Base-by-base conservation (phyloP, 1,139 yeast species). In the Protomyces lactucae-debilis region DNA sequence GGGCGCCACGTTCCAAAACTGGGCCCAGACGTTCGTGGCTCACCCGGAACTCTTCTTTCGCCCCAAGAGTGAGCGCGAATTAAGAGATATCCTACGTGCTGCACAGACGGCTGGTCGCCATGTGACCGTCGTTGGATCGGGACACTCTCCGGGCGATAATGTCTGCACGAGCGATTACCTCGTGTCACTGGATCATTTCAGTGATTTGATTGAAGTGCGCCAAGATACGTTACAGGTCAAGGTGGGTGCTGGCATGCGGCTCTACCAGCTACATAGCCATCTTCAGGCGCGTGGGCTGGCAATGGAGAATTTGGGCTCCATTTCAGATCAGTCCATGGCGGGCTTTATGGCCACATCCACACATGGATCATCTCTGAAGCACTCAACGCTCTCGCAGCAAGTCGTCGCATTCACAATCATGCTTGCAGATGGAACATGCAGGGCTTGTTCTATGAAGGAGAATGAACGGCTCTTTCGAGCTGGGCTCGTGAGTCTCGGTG, bases 261-360 rank as follows among this genome's bases (percentile, higher is more conserved):
- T 93, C n/a, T 86, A 79, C 73, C 87, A 90, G 73, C 78, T 93
- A 72, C 91, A 89, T 73, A 84, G 84, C 12, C 80, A 81, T 67
- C 79, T 92, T 67, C 86, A 84, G 48, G 69, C 77, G 16, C 80
- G 83, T 69, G 85, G 87, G 0, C 82, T 89, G 69, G 96, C 97
- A 3, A 79, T 93, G 67, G 98, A 93, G 76, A 92, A 88, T 73
- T 78, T 93, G 73, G 99, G 98, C 0, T 91, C 97, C 1, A 93
- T 93, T 67, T 86, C 95, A 55, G 97, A 91, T 69, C 99, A 93
- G 74, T 88, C 96, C 16, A 80, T 91, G 53, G 99, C 96, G 2
- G 99, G 99, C 3, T 84, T 92, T 69, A 90, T 93, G 60, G 88
- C 96, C 1, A 93, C 99, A 0, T 98, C 98, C 46, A 91, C 98